Evolutionary conservation across 306 rosid genomes (phyloP), one percentile per base, ranked within the genome.

Genomic region (Adenanthera pavonina): DNA sequence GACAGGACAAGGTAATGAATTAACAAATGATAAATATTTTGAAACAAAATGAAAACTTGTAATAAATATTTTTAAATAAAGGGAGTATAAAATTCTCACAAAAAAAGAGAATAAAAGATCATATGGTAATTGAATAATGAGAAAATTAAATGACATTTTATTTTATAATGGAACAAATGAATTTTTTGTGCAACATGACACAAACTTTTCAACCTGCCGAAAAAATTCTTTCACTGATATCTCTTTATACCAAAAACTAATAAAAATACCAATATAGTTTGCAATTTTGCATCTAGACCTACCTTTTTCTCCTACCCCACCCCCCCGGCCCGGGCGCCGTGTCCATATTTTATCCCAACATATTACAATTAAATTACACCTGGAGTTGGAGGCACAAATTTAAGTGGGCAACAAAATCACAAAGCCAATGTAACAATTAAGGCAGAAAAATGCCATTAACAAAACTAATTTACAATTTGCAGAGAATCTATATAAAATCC

Each of bases 381-480:
- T 64, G 10, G 56, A 74, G 34, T 69, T 78, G 61, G 78, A 78
- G 81, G 76, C 80, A 80, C 35, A 80, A 74, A 40, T 69, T 33
- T 43, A 78, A 61, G 81, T 80, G 44, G 66, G 47, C 35, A 46
- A 20, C 52, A 41, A 69, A 33, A 13, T 61, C 68, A 61, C 8
- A 61, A 60, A 60, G 80, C 47, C 90, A 83, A 70, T 80, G 60
- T 53, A 77, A 44, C 19, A 43, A 25, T 6, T 19, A 85, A 33
- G 75, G 79, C 69, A 81, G 35, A 64, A 71, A 19, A 75, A 75
- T 76, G 82, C 40, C 90, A 83, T 74, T 80, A 25, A 75, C 66
- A 78, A 73, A 84, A 86, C 84, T 80, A 88, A 91, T 91, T 87
- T 89, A 91, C 97, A 89, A 75, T 85, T 86, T 83, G 90, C 82